Base-by-base conservation (phyloP, 768 basidiomycete genomes). In the Hortiboletus campestris region DNA sequence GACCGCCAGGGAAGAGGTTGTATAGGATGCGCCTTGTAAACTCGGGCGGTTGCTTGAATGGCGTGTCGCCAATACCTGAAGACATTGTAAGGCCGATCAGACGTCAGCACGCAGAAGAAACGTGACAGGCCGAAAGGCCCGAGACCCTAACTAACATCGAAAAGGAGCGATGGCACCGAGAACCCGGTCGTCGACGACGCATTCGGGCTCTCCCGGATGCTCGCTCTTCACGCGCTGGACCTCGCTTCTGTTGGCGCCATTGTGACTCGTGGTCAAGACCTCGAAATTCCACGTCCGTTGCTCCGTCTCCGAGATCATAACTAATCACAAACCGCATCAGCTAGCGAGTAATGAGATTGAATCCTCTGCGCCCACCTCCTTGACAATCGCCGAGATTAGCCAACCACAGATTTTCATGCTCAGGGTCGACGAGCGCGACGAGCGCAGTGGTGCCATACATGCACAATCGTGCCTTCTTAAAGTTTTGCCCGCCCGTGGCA, bases 371-470 rank as follows among this genome's bases (percentile, higher is more conserved):
- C 85, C 59, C 59, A 88, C 88, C 77, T 57, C 87, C 87, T 76
- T 88, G 85, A 67, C 87, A 90, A 65, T 91, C 89, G 14, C 89
- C 89, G 28, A 91, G 76, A 64, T 90, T 90, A 7, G 88, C 89
- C 45, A 91, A 72, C 89, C 89, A 91, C 20, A 91, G 73, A 58
- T 89, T 82, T 63, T 80, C 75, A 58, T 81, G 80, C 19, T 82
- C 75, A 35, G 88, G 86, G 72, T 90, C 88, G 40, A 86, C 79
- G 36, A 91, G 77, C 10, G 89, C 80, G 40, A 91, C 80, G 32
- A 91, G 79, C 6, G 85, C 88, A 3, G 89, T 91, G 0, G 85
- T 88, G 20, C 89, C 89, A 61, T 89, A 87, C 82, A 91, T 88
- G 65, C 86, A 87, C 46, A 88, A 75, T 47, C 85, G 73, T 19